phyloP scores from a whole-genome alignment of 345 rosid genomes.

The Camelina laxa region DNA sequence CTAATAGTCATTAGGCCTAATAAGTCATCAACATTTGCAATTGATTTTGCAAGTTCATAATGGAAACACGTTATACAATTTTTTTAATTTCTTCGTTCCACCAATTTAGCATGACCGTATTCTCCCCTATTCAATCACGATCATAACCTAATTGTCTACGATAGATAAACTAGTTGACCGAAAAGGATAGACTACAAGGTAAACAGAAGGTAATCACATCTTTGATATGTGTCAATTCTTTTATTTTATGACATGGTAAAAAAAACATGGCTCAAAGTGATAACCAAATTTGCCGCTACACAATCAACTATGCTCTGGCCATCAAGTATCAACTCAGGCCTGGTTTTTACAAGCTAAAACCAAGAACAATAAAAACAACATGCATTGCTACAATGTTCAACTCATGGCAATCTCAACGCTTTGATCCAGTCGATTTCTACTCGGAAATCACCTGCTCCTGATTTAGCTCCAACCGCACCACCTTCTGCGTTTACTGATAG shows the following conservation, averaged over 20 bases:
- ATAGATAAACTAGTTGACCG: slow-evolving; percentile 17
- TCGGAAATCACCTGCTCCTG: slow-evolving; percentile 69
- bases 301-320: not conserved
- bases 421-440: slow-evolving; percentile 90
- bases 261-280: slow-evolving; percentile 9
- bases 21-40: not conserved
- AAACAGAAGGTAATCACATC: not conserved
- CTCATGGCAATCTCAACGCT: slow-evolving; percentile 54
- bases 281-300: not conserved
- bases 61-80: slow-evolving; percentile 7
- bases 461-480: not conserved
- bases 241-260: slow-evolving; percentile 12
- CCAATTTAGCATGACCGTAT: not conserved
- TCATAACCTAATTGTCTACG: not conserved
- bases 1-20: slow-evolving; percentile 1
- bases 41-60: not conserved
- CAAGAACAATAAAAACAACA: slow-evolving; percentile 25
- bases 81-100: slow-evolving; percentile 2
- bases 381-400: slow-evolving; percentile 24
- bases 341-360: slow-evolving; percentile 25
- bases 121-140: slow-evolving; percentile 30
- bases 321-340: slow-evolving; percentile 28
- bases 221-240: not conserved
- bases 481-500: slow-evolving; percentile 84
- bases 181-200: not conserved